Evolutionary conservation across 148 eudicot genomes (phyloP).

Genomic region (Persicaria tinctoria): DNA sequence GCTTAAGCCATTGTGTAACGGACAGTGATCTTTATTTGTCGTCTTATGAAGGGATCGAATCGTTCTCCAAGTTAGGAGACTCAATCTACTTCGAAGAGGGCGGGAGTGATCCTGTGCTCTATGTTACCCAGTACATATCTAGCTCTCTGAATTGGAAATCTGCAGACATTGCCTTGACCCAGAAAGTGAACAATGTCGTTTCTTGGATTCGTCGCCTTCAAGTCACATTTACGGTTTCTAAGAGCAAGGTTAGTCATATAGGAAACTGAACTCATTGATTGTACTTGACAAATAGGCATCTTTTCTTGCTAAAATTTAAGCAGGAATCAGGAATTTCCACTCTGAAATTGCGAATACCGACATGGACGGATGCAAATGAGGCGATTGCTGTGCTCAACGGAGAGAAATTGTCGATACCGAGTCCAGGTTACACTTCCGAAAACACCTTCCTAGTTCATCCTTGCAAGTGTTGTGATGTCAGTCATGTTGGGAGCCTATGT

Average conservation of each 20-base stretch:
- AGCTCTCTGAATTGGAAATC: slow-evolving; percentile 68
- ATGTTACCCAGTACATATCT: slow-evolving; percentile 70
- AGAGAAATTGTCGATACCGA: slow-evolving; percentile 30
- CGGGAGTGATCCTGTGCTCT: slow-evolving; percentile 45
- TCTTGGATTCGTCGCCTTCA: slow-evolving; percentile 56
- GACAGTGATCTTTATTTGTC: background rate
- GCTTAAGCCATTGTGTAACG: background rate
- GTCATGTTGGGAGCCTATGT: background rate
- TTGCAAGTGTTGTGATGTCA: background rate
- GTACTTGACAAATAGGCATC: background rate
- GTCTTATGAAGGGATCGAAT: slow-evolving; percentile 52
- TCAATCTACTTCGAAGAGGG: slow-evolving; percentile 80
- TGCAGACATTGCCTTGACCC: slow-evolving; percentile 36
- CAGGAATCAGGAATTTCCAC: slow-evolving; percentile 31
- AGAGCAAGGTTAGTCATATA: slow-evolving; percentile 23
- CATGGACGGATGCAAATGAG: slow-evolving; percentile 49
- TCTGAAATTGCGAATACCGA: slow-evolving; percentile 62
- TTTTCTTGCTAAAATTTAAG: background rate
- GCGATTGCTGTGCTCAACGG: slow-evolving; percentile 47
- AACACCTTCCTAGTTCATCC: background rate
- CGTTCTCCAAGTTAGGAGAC: slow-evolving; percentile 92
- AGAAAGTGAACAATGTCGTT: slow-evolving; percentile 48
- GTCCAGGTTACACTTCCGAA: slow-evolving; percentile 36
- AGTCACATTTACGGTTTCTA: slow-evolving; percentile 36
- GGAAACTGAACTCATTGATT: no score